Conservation (phyloP, 208 protist species). For the Endotrypanum monterogeii region DNA sequence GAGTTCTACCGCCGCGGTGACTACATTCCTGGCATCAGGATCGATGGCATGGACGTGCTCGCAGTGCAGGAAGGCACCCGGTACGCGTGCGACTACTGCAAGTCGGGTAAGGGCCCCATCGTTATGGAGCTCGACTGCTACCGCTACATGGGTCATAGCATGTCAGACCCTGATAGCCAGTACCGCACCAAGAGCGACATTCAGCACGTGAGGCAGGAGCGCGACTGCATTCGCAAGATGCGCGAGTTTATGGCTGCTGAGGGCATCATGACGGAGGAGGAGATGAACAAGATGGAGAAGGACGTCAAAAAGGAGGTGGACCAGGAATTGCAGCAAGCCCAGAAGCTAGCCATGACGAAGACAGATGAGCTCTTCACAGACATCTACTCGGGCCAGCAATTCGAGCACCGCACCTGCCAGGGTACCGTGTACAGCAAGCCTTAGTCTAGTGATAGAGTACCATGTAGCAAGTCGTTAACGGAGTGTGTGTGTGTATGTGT, state of each 20-base stretch:
- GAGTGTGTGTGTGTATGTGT: background rate
- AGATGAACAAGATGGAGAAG: conserved; percentile 94
- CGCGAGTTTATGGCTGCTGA: conserved; percentile 79
- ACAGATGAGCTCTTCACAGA: conserved; percentile 88
- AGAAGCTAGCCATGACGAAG: conserved; percentile 67
- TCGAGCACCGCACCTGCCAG: conserved; percentile 84
- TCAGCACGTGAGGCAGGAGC: conserved; percentile 84
- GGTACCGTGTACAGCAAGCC: conserved; percentile 75
- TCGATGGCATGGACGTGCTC: conserved; percentile 98
- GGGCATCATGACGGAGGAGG: conserved; percentile 93
- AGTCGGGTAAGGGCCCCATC: conserved; percentile 92
- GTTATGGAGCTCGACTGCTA: conserved; percentile 97
- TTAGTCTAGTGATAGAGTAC: conserved; percentile 2
- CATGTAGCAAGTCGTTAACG: background rate
- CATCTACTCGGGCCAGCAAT: conserved; percentile 90
- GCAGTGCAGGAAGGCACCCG: conserved; percentile 93
- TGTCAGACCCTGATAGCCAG: conserved; percentile 98
- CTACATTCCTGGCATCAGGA: conserved; percentile 95
- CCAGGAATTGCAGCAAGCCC: conserved; percentile 87
- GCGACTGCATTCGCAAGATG: conserved; percentile 93
- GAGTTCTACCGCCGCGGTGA: conserved; percentile 97
- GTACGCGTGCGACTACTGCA: conserved; percentile 86
- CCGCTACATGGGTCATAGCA: conserved; percentile 97
- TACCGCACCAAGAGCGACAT: conserved; percentile 97
- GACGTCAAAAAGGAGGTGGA: conserved; percentile 93